These are phyloP conservation scores for Ammopiptanthus mongolicus DNA, from an alignment of 306 rosid genomes.

Conservation along the genomic window DNA sequence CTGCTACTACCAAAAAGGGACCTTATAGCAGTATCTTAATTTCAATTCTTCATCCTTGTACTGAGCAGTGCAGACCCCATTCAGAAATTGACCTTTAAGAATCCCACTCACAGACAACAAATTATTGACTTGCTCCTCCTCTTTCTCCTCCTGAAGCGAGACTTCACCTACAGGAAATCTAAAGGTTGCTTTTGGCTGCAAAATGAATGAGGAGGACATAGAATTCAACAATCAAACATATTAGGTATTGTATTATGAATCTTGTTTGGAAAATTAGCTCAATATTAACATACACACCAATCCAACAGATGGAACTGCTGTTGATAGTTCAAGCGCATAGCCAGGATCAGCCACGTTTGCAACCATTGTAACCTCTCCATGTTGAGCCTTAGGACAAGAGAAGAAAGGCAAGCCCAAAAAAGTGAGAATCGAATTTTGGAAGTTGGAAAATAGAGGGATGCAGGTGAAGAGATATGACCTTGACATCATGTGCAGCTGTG, in stretches of 20 bases:
- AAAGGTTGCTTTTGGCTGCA: slow-evolving; percentile 89
- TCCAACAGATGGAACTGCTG: slow-evolving; percentile 65
- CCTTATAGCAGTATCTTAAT: slow-evolving; percentile 75
- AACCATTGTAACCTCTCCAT: slow-evolving; percentile 62
- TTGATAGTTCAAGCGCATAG: slow-evolving; percentile 62
- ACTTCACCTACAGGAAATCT: slow-evolving; percentile 85
- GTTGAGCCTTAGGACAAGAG: slow-evolving; percentile 46
- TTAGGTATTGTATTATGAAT: background rate
- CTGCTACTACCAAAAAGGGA: slow-evolving; percentile 6
- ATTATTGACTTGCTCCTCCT: slow-evolving; percentile 54
- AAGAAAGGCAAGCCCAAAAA: background rate
- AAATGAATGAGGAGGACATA: background rate
- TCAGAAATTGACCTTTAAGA: slow-evolving; percentile 48
- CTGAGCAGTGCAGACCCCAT: slow-evolving; percentile 66
- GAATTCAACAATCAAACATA: background rate
- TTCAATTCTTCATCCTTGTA: slow-evolving; percentile 67
- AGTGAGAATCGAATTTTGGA: background rate
- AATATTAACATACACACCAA: slow-evolving; percentile 35
- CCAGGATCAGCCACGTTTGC: slow-evolving; percentile 65
- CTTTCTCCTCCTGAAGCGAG: slow-evolving; percentile 65
- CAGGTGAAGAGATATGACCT: slow-evolving; percentile 29
- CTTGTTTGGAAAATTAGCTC: background rate
- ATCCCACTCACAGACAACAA: slow-evolving; percentile 55
- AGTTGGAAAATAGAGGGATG: background rate
- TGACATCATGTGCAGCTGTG: slow-evolving; percentile 67